These are phyloP conservation scores for Cladosporium sp. DNA, from an alignment of 2,329 filamentous ascomycete genomes.

Conservation along the genomic window DNA sequence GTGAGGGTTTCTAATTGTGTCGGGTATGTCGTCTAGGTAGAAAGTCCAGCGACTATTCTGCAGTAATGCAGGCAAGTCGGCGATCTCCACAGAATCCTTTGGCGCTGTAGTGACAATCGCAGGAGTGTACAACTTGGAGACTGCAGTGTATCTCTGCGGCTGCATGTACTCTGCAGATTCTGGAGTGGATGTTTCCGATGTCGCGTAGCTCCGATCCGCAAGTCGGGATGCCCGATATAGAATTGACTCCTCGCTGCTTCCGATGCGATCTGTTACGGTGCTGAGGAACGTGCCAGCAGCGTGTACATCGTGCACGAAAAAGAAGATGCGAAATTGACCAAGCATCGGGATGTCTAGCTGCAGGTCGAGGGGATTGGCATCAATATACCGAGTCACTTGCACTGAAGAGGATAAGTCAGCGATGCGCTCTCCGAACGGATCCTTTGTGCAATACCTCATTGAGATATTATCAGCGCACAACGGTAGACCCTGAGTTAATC, in stretches of 20 bases:
- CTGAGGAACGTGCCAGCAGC: slow-evolving; percentile 59
- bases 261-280: slow-evolving; percentile 58
- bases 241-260: slow-evolving; percentile 55
- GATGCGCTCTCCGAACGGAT: neutral
- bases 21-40: slow-evolving; percentile 66
- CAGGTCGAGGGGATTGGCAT: slow-evolving; percentile 75
- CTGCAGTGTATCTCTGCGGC: slow-evolving; percentile 66
- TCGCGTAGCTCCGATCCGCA: slow-evolving; percentile 62
- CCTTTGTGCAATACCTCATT: neutral
- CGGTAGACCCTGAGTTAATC: neutral
- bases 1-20: slow-evolving; percentile 53
- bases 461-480: neutral
- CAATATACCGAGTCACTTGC: slow-evolving; percentile 71
- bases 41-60: slow-evolving; percentile 70
- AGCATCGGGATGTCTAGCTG: slow-evolving; percentile 77
- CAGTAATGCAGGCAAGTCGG: slow-evolving; percentile 61
- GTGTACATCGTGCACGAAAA: slow-evolving; percentile 65
- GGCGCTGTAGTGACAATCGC: slow-evolving; percentile 65
- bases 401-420: neutral
- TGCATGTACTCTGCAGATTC: slow-evolving; percentile 66
- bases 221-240: slow-evolving; percentile 57
- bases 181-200: slow-evolving; percentile 57
- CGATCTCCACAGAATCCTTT: slow-evolving; percentile 65
- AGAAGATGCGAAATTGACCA: slow-evolving; percentile 74
- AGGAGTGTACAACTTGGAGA: slow-evolving; percentile 70